Conservation (phyloP, 2,329 filamentous ascomycete species). For the Pseudogymnoascus sp. region DNA sequence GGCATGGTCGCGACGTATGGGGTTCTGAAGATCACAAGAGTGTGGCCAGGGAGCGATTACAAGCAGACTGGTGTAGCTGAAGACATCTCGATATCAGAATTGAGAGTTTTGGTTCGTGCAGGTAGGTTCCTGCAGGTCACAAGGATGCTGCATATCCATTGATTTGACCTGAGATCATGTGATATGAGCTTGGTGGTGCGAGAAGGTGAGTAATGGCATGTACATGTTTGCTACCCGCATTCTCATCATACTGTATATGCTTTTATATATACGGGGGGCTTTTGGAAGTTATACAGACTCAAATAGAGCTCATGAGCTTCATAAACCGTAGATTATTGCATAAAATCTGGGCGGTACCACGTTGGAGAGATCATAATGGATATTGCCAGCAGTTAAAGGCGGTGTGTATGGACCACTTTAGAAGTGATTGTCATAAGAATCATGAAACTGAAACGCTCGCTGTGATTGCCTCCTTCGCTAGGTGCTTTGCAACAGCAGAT, state of each 20-base stretch:
- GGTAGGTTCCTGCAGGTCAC: neutral
- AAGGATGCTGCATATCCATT: neutral
- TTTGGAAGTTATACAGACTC: neutral
- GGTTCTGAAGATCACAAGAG: neutral
- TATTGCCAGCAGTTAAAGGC: conserved; percentile 3
- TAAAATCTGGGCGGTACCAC: neutral
- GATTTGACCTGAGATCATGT: neutral
- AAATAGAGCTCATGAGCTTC: neutral
- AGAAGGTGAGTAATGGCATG: neutral
- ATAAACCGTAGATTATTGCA: neutral
- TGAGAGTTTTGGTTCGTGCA: neutral
- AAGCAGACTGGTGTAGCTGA: neutral
- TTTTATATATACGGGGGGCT: neutral
- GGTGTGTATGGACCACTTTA: neutral
- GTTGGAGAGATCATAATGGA: neutral
- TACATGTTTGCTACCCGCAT: neutral
- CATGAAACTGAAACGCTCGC: neutral
- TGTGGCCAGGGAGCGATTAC: neutral
- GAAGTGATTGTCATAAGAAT: neutral
- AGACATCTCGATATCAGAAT: neutral
- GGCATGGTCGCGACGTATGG: neutral
- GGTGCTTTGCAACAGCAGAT: neutral
- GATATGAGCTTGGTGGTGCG: neutral
- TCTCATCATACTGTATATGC: too few relatives aligned
- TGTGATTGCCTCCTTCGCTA: neutral